Percentiles rank a stretch among this genome's conserved stretches.
Evolutionary conservation across 2,329 filamentous ascomycete genomes (phyloP).

Genomic region (Clonostachys byssicola): DNA sequence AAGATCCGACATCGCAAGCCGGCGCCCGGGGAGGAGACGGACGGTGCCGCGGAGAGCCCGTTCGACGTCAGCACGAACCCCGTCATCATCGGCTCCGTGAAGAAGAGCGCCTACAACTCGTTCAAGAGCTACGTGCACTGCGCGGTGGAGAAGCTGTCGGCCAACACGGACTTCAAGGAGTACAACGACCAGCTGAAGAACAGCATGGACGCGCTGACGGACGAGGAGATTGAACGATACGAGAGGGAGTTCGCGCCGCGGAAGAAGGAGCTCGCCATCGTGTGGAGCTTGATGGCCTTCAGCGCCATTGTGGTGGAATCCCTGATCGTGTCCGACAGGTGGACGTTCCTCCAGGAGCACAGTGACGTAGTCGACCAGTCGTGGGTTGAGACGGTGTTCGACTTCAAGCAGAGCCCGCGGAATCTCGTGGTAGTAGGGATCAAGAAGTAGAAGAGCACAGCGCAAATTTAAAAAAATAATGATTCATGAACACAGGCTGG

Average conservation of each 20-base stretch:
- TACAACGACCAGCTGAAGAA: slow-evolving; percentile 58
- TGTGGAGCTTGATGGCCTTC: slow-evolving; percentile 96
- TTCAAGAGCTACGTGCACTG: slow-evolving; percentile 77
- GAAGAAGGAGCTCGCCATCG: slow-evolving; percentile 77
- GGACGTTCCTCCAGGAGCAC: slow-evolving; percentile 82
- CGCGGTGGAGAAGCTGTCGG: slow-evolving; percentile 70
- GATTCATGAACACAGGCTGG: background rate
- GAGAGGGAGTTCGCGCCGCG: slow-evolving; percentile 57
- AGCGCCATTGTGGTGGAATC: slow-evolving; percentile 87
- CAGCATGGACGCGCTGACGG: slow-evolving; percentile 65
- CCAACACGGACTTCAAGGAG: slow-evolving; percentile 49
- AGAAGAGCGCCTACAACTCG: slow-evolving; percentile 73
- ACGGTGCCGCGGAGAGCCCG: slow-evolving; percentile 24
- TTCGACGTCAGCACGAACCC: slow-evolving; percentile 64
- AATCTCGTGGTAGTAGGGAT: slow-evolving; percentile 93
- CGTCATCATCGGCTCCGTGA: slow-evolving; percentile 80
- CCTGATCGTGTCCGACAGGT: slow-evolving; percentile 85
- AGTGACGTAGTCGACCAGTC: slow-evolving; percentile 62
- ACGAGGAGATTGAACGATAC: slow-evolving; percentile 72
- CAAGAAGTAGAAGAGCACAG: slow-evolving; percentile 50
- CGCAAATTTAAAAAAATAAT: background rate
- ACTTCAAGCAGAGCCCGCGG: slow-evolving; percentile 78
- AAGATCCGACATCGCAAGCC: slow-evolving; percentile 41
- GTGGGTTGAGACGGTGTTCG: slow-evolving; percentile 94
- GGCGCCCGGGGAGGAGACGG: slow-evolving; percentile 4